Evolutionary conservation across 768 basidiomycete genomes (phyloP).

Genomic region (Agrocybe pediades): DNA sequence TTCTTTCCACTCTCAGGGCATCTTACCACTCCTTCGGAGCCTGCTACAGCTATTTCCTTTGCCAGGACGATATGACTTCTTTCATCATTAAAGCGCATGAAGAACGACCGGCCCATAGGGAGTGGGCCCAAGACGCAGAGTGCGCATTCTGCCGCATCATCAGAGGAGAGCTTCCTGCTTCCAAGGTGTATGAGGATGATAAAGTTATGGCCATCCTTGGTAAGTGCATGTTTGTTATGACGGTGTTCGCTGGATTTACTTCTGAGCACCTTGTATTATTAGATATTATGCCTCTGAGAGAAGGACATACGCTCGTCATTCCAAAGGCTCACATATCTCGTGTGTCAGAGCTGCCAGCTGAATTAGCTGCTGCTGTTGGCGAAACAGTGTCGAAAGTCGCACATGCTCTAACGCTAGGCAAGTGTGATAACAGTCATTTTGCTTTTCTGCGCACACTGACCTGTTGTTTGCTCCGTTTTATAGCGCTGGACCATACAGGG

Average conservation of each 20-base stretch:
- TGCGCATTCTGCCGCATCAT: slow-evolving; percentile 74
- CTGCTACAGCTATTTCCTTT: too few species aligned
- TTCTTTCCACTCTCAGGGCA: too few species aligned
- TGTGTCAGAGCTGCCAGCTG: slow-evolving; percentile 65
- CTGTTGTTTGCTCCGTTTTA: background rate
- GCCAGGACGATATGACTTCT: slow-evolving; percentile 55
- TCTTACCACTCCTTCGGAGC: too few species aligned
- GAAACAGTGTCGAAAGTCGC: slow-evolving; percentile 62
- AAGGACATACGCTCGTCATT: slow-evolving; percentile 70
- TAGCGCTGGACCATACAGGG: slow-evolving; percentile 65
- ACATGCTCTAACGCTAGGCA: slow-evolving; percentile 63
- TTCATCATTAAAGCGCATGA: slow-evolving; percentile 71
- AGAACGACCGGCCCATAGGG: slow-evolving; percentile 40
- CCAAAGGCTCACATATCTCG: slow-evolving; percentile 65
- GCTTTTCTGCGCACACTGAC: background rate
- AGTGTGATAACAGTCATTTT: slow-evolving; percentile 8
- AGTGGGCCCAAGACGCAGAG: slow-evolving; percentile 50
- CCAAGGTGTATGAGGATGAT: slow-evolving; percentile 61
- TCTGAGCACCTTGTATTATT: background rate
- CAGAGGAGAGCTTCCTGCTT: slow-evolving; percentile 44
- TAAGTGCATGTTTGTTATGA: slow-evolving; percentile 18
- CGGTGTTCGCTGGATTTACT: background rate
- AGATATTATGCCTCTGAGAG: slow-evolving; percentile 72
- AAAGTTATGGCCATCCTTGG: slow-evolving; percentile 68
- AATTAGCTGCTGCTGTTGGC: slow-evolving; percentile 60